phyloP scores from a whole-genome alignment of 257 asterid species.

The Lithospermum erythrorhizon region DNA sequence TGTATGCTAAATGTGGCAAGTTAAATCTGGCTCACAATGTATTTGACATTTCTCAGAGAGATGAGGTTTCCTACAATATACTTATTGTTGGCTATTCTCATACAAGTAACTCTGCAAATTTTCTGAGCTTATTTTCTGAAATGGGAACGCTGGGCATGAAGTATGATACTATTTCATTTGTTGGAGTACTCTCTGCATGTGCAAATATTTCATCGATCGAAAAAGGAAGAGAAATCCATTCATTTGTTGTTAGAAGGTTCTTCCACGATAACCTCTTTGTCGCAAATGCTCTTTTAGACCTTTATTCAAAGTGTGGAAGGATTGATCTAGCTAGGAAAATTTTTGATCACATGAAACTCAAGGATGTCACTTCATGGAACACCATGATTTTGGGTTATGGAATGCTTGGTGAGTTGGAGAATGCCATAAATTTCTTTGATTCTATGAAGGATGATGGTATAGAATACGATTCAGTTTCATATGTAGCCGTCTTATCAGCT shows the following conservation, averaged over 20 bases:
- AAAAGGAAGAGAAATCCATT: constrained; percentile 67
- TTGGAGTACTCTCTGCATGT: constrained; percentile 70
- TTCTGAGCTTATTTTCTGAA: constrained; percentile 48
- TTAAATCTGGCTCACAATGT: constrained; percentile 39
- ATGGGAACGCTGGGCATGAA: constrained; percentile 43
- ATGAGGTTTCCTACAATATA: constrained; percentile 59
- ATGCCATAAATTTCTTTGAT: constrained; percentile 50
- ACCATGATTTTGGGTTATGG: constrained; percentile 69
- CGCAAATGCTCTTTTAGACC: constrained; percentile 59
- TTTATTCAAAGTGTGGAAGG: constrained; percentile 56
- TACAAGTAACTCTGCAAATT: constrained; percentile 29
- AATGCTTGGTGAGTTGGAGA: constrained; percentile 45
- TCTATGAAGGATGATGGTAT: constrained; percentile 42
- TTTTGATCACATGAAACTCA: constrained; percentile 33
- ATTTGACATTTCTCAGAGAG: constrained; percentile 36
- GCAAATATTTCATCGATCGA: constrained; percentile 46
- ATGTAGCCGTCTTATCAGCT: constrained; percentile 53
- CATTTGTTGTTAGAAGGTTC: constrained; percentile 38
- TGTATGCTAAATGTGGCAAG: constrained; percentile 57
- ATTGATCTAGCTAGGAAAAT: constrained; percentile 38
- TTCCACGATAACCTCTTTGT: constrained; percentile 45
- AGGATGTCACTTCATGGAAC: constrained; percentile 67
- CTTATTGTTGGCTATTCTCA: constrained; percentile 55
- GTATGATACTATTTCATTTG: constrained; percentile 43
- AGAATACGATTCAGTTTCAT: constrained; percentile 43